Base-by-base conservation (phyloP, 768 basidiomycete species). In the Boletus rex-veris region DNA sequence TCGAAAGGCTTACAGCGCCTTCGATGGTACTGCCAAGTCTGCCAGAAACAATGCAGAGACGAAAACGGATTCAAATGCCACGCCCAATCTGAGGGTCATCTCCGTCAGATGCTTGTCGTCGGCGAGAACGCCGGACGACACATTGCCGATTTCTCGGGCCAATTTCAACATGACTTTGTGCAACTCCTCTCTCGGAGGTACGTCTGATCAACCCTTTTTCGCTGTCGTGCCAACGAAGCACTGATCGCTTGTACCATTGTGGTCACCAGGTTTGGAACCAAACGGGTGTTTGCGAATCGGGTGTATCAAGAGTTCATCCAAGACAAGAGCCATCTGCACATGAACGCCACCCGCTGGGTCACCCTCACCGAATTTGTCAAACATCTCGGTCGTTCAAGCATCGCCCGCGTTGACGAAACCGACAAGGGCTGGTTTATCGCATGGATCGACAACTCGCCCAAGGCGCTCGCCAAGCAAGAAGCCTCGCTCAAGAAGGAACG, bases 11-110 rank as follows among this genome's bases (percentile, higher is more conserved):
- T 96, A 45, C 96, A 97, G 72, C 85, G 93, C 65, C 82, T 98
- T 58, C 82, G 95, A 58, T 98, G 95, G 96, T 99, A 91, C 74
- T 98, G 96, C 66, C 96, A 99, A 79, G 92, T 98, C 60, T 98
- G 97, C 82, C 76, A 98, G 80, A 99, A 99, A 70, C 96, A 98
- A 73, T 98, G 96, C 71, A 79, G 95, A 68, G 91, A 98, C 72
- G 97, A 98, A 76, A 99, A 99, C 72, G 97, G 95, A 16, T 99
- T 98, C 83, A 97, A 97, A 73, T 95, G 92, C 70, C 94, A 98
- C 69, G 81, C 85, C 15, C 80, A 82, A 50, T 91, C 90, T 30
- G 93, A 96, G 71, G 79, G 86, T 1, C 97, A 99, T 73, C 76
- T 98, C 35, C 84, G 97, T 3, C 94, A 98, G 71, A 98, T 99